Evolutionary conservation across 2,329 filamentous ascomycete genomes (phyloP).

Genomic region (Fusarium circinatum): DNA sequence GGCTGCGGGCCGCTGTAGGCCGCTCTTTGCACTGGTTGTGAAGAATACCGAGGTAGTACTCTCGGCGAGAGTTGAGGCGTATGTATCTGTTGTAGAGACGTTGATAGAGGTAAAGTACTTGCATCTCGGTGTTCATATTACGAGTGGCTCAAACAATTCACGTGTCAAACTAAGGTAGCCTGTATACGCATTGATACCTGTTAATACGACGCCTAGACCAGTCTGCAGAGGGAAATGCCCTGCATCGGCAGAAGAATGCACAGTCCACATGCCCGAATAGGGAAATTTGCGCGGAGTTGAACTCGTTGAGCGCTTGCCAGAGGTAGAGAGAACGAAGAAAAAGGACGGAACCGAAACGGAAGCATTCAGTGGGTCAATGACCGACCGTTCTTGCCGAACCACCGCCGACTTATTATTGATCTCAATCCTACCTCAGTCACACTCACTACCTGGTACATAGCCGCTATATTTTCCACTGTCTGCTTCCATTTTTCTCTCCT

Average conservation of each 20-base stretch:
- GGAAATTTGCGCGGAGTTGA: slow-evolving; percentile 30
- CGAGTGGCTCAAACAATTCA: slow-evolving; percentile 14
- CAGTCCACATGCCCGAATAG: slow-evolving; percentile 25
- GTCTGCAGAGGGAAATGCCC: neutral
- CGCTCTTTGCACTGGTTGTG: neutral
- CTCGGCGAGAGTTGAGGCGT: neutral
- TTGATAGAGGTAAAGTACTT: neutral
- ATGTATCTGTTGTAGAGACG: neutral
- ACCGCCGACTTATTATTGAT: slow-evolving; percentile 26
- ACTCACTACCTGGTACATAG: neutral
- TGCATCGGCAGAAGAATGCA: slow-evolving; percentile 20
- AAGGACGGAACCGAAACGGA: slow-evolving; percentile 38
- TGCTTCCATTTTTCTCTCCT: neutral
- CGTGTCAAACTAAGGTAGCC: slow-evolving; percentile 3
- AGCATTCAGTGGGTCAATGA: slow-evolving; percentile 38
- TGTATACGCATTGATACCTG: neutral
- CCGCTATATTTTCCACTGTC: slow-evolving; percentile 24
- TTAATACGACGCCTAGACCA: neutral
- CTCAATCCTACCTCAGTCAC: neutral
- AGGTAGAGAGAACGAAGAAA: slow-evolving; percentile 6
- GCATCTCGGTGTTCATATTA: neutral
- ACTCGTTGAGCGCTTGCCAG: neutral
- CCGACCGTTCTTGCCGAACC: slow-evolving; percentile 40
- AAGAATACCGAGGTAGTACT: neutral
- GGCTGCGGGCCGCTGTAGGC: slow-evolving; percentile 22